Base-by-base conservation (phyloP, 768 basidiomycete genomes). In the Suillus lakei region DNA sequence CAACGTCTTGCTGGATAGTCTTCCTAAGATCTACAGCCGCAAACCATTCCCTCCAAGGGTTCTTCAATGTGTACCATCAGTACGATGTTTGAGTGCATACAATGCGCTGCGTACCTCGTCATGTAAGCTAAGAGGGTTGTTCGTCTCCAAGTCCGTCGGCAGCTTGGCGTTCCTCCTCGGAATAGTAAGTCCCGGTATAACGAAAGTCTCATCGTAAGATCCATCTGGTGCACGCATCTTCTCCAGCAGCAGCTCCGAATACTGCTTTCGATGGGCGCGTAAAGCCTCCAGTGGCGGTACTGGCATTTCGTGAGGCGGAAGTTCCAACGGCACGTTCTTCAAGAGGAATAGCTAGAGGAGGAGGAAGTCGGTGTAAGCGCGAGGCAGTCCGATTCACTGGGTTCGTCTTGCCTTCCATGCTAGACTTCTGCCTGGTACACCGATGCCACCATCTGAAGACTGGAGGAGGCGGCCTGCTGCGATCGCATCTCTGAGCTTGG, bases 21-120 rank as follows among this genome's bases (percentile, higher is more conserved):
- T 91, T 95, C 41, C 96, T 85, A 44, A 98, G 81, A 65, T 99
- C 98, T 21, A 96, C 84, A 46, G 95, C 87, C 34, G 88, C 82
- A 76, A 98, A 99, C 94, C 95, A 99, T 55, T 88, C 86, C 70
- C 88, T 91, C 98, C 98, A 99, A 12, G 96, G 96, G 77, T 96
- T 98, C 89, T 96, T 41, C 26, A 34, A 30, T 13, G 18, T 10
- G 15, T 9, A 41, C 6, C 3, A 59, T 41, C 13, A 59, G 41
- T 6, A 41, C 10, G 39, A 43, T 23, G 39, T 0, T 21, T 7
- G 39, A 59, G 10, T 28, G 13, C 10, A 12, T 32, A 26, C 58
- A 43, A 59, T 41, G 26, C 7, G 26, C 12, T 18, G 43, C 79
- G 55, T 63, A 91, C 91, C 83, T 93, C 88, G 63, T 89, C 84